These are phyloP conservation scores for Hyaloscypha variabilis DNA, from an alignment of 495 filamentous ascomycete genomes.

Conservation along the genomic window DNA sequence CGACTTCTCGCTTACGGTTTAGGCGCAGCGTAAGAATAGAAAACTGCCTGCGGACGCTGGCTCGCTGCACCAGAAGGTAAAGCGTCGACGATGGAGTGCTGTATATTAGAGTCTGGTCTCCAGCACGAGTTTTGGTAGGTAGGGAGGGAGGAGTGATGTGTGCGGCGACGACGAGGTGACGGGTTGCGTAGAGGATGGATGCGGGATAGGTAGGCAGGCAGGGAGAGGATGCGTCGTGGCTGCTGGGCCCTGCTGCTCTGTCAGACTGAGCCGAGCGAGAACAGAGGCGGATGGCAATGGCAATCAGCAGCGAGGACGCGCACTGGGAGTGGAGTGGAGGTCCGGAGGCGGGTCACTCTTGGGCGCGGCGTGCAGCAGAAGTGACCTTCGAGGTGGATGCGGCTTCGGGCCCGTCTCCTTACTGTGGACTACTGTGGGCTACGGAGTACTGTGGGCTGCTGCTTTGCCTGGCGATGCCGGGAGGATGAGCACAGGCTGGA, in stretches of 20 bases:
- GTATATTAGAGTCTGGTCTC: not conserved
- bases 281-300: not conserved
- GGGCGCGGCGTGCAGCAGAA: not conserved
- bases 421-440: no score
- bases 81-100: not conserved
- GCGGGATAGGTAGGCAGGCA: not conserved
- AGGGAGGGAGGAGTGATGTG: not conserved
- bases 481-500: not conserved
- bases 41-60: not conserved
- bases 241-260: not conserved
- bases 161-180: not conserved
- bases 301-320: slow-evolving; percentile 1
- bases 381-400: no score
- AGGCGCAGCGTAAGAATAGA: slow-evolving; percentile 21
- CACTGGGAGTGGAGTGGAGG: not conserved
- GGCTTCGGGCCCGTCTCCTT: no score
- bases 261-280: not conserved
- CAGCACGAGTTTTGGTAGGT: not conserved
- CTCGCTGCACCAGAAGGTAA: not conserved
- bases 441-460: not conserved
- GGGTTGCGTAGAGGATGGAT: not conserved
- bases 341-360: not conserved
- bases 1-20: slow-evolving; percentile 18
- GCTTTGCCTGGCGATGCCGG: not conserved
- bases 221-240: slow-evolving; percentile 1